Percentiles rank a stretch among this genome's conserved stretches.
Conservation (phyloP, 169 alveolate genomes). For the Cystoisospora suis region DNA sequence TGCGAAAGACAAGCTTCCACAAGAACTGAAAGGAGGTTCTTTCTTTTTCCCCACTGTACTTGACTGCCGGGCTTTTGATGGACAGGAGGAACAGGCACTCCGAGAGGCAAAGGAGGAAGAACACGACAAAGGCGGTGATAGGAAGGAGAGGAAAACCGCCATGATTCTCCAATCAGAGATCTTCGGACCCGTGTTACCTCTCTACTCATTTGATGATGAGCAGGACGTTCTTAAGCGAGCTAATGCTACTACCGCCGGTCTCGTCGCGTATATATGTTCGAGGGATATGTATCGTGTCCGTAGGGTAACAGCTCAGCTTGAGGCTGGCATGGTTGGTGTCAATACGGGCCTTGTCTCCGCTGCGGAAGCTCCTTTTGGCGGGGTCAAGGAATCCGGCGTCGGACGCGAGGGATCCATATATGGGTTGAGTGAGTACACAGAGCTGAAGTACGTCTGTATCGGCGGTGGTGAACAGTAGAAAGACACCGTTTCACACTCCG, state of each 20-base stretch:
- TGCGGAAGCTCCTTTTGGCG: slow-evolving; percentile 64
- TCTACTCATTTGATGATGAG: slow-evolving; percentile 43
- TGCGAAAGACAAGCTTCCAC: not conserved
- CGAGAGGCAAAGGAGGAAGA: not conserved
- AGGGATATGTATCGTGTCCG: not conserved
- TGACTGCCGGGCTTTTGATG: slow-evolving; percentile 49
- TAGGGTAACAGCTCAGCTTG: not conserved
- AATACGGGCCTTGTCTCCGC: slow-evolving; percentile 47
- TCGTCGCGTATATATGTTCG: slow-evolving; percentile 41
- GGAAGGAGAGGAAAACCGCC: slow-evolving; percentile 16
- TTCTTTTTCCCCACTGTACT: slow-evolving; percentile 32
- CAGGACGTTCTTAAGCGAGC: slow-evolving; percentile 17
- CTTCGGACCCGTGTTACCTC: slow-evolving; percentile 57
- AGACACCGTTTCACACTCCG: too few species aligned
- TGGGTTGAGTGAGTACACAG: slow-evolving; percentile 57
- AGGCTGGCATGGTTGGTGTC: slow-evolving; percentile 54
- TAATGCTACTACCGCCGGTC: slow-evolving; percentile 47
- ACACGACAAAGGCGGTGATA: not conserved
- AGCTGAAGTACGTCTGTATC: slow-evolving; percentile 41
- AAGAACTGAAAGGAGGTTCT: not conserved
- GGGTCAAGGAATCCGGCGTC: slow-evolving; percentile 60
- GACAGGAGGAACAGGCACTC: not conserved
- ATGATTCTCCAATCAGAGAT: slow-evolving; percentile 32
- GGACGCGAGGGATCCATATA: slow-evolving; percentile 66
- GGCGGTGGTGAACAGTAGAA: slow-evolving; percentile 19